A percentile compares a stretch with the other conserved stretches of the same genome.
Conservation (phyloP, 2,329 filamentous ascomycete species). For the Fonsecaea nubica region DNA sequence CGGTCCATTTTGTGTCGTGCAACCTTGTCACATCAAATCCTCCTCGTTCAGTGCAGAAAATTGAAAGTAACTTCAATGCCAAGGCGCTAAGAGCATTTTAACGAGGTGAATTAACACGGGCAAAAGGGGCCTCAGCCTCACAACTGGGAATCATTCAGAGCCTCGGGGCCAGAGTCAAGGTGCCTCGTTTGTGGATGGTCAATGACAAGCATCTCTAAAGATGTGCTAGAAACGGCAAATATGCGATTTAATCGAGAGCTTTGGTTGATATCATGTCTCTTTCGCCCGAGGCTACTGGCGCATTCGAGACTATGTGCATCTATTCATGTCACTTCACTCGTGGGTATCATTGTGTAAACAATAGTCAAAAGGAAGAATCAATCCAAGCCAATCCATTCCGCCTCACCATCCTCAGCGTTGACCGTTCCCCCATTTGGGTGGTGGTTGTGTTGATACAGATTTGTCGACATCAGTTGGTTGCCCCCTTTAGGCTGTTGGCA, state of each 20-base stretch:
- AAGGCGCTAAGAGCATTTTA: conserved; percentile 6
- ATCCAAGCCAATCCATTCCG: conserved; percentile 38
- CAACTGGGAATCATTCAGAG: background rate
- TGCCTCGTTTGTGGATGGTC: too few relatives aligned
- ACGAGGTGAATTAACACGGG: background rate
- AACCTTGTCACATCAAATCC: background rate
- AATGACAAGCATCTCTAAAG: too few relatives aligned
- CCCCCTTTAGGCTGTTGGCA: conserved; percentile 30
- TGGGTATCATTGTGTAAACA: conserved; percentile 4
- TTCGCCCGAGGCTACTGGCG: background rate
- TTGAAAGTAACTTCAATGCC: conserved; percentile 7
- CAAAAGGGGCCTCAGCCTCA: conserved; percentile 14
- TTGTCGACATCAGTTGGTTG: conserved; percentile 1
- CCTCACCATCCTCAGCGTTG: conserved; percentile 27
- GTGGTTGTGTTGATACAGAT: conserved; percentile 3
- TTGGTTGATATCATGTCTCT: background rate
- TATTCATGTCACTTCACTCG: background rate
- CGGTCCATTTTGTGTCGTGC: too few relatives aligned
- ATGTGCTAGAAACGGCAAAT: background rate
- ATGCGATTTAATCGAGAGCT: background rate
- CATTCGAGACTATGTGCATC: background rate
- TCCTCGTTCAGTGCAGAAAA: background rate
- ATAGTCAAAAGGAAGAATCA: conserved; percentile 14
- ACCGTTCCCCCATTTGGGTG: conserved; percentile 16
- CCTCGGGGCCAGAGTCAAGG: too few relatives aligned